A percentile compares a stretch with the other conserved stretches of the same genome.
phyloP scores from a whole-genome alignment of 805 yeast genomes.

The Starmerella khaoyaiensis region DNA sequence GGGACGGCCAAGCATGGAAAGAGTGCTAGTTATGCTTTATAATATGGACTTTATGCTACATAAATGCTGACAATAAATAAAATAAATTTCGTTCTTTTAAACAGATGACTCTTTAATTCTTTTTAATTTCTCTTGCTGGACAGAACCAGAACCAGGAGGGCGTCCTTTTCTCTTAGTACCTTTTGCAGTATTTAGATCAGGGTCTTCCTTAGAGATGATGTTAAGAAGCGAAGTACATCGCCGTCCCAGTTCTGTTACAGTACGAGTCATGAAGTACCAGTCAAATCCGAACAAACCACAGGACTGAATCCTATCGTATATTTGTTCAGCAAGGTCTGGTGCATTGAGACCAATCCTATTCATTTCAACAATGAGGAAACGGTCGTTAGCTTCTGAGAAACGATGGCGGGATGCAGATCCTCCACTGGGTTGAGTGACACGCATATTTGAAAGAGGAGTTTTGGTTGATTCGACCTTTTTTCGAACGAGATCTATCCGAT shows the following conservation, averaged over 20 bases:
- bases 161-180: conserved; percentile 25
- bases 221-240: conserved; percentile 69
- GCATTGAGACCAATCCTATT: conserved; percentile 68
- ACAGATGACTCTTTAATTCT: conserved; percentile 5
- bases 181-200: conserved; percentile 32
- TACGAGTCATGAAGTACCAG: conserved; percentile 71
- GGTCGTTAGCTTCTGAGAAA: conserved; percentile 79
- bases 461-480: conserved; percentile 55
- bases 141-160: conserved; percentile 1
- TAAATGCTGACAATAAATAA: not conserved
- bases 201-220: conserved; percentile 58
- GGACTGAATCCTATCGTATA: conserved; percentile 55
- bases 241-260: conserved; percentile 64
- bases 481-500: conserved; percentile 68
- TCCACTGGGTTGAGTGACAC: conserved; percentile 28
- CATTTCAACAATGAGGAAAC: conserved; percentile 66
- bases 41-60: too few relatives aligned
- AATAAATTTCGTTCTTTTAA: not conserved
- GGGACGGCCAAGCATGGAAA: too few relatives aligned
- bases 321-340: conserved; percentile 60
- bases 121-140: not conserved
- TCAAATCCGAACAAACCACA: conserved; percentile 73
- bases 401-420: conserved; percentile 30
- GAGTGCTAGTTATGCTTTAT: too few relatives aligned
- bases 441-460: conserved; percentile 66